These are phyloP conservation scores for Fusarium redolens DNA, from an alignment of 2,329 filamentous ascomycete species.

Conservation along the genomic window DNA sequence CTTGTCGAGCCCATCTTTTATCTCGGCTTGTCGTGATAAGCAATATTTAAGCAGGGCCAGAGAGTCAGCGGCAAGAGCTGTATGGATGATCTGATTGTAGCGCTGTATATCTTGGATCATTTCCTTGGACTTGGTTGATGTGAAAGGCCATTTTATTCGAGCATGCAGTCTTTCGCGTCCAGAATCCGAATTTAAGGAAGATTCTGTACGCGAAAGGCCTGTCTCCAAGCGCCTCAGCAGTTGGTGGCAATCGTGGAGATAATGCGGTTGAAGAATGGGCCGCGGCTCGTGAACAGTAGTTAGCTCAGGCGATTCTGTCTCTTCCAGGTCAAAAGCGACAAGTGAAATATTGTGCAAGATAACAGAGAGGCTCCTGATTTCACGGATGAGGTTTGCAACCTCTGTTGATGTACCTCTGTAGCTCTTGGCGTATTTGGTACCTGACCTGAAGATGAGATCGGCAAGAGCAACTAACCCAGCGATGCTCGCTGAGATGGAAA, in stretches of 20 bases:
- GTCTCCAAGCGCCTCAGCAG: not conserved
- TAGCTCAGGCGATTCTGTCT: not conserved
- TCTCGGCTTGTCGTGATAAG: not conserved
- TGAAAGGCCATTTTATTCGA: slow-evolving; percentile 7
- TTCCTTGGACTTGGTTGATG: not conserved
- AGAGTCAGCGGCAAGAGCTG: not conserved
- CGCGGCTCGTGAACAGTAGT: not conserved
- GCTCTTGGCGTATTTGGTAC: not conserved
- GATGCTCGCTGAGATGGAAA: slow-evolving; percentile 23
- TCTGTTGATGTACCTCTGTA: slow-evolving; percentile 2
- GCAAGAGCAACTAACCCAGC: slow-evolving; percentile 18
- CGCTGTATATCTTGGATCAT: not conserved
- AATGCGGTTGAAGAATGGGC: not conserved
- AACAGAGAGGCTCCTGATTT: not conserved
- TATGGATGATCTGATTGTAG: not conserved
- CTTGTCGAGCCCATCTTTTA: not conserved
- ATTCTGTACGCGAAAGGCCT: not conserved
- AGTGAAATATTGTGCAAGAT: not conserved
- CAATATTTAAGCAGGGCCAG: not conserved
- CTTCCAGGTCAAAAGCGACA: slow-evolving; percentile 11
- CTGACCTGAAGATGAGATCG: slow-evolving; percentile 17
- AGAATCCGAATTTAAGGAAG: not conserved
- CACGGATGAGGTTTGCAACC: not conserved
- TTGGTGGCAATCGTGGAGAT: not conserved
- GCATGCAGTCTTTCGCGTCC: not conserved